phyloP scores from a whole-genome alignment of 1,284 basidiomycete genomes.

The Puccinia sorghi region DNA sequence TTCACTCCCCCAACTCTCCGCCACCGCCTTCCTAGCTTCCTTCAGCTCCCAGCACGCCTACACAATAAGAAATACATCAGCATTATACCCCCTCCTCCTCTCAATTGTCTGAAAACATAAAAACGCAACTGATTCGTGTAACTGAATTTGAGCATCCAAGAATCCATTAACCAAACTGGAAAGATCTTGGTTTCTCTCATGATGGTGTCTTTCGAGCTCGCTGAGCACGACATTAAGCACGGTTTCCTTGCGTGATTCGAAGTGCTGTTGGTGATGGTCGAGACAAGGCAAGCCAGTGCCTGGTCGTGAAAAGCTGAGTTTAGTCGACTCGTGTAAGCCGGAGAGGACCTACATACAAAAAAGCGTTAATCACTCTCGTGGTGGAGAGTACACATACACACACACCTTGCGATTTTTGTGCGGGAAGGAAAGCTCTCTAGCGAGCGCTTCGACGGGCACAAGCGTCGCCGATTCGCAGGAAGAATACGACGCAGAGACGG shows the following conservation, averaged over 20 bases:
- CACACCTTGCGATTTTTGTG: slow-evolving; percentile 24
- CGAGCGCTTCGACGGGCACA: slow-evolving; percentile 30
- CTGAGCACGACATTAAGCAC: slow-evolving; percentile 43
- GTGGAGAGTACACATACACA: background rate
- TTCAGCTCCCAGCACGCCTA: slow-evolving; percentile 6
- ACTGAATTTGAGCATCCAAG: slow-evolving; percentile 33
- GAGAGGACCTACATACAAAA: slow-evolving; percentile 10
- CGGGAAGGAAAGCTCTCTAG: slow-evolving; percentile 37
- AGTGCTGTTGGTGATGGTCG: background rate
- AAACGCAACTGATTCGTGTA: slow-evolving; percentile 22
- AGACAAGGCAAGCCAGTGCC: too few relatives aligned
- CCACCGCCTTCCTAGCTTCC: slow-evolving; percentile 5
- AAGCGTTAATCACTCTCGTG: background rate
- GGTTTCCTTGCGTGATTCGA: slow-evolving; percentile 33
- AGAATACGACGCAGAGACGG: slow-evolving; percentile 20
- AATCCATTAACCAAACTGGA: background rate
- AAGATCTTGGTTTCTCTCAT: slow-evolving; percentile 28
- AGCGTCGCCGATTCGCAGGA: background rate
- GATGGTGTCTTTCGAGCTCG: slow-evolving; percentile 42
- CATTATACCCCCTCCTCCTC: too few relatives aligned
- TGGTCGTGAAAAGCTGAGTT: background rate
- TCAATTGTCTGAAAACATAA: background rate
- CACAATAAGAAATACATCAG: background rate
- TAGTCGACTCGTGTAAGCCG: slow-evolving; percentile 7
- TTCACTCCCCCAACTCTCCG: background rate